Evolutionary conservation across 2,329 filamentous ascomycete species (phyloP).

Genomic region (Orbilia brochopaga): DNA sequence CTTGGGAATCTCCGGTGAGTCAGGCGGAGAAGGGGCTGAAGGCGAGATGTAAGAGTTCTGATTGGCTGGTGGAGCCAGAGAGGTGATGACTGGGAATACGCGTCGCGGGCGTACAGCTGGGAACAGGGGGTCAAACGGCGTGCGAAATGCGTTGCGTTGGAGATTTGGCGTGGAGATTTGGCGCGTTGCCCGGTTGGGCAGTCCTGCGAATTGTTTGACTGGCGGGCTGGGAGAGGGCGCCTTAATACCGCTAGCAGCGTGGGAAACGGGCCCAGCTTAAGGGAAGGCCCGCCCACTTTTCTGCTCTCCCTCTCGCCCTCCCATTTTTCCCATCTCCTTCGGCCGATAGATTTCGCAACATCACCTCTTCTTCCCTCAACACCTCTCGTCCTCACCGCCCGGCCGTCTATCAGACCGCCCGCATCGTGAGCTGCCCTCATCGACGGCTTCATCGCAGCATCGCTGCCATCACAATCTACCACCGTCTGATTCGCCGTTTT

Average conservation of each 20-base stretch:
- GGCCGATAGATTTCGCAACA: slow-evolving; percentile 52
- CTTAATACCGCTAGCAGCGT: too few species aligned
- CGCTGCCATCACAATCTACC: background rate
- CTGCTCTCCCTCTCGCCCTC: slow-evolving; percentile 10
- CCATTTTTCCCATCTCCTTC: slow-evolving; percentile 25
- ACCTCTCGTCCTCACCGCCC: slow-evolving; percentile 19
- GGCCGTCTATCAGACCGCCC: slow-evolving; percentile 22
- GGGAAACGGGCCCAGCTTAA: too few species aligned
- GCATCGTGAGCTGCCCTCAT: too few species aligned
- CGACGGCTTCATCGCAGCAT: slow-evolving; percentile 2
- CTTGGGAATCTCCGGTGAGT: background rate
- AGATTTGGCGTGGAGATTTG: background rate
- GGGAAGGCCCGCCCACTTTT: slow-evolving; percentile 48
- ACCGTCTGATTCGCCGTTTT: background rate
- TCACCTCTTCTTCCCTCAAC: slow-evolving; percentile 47
- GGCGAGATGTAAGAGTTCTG: too few species aligned
- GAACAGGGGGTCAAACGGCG: background rate
- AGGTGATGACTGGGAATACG: slow-evolving; percentile 2
- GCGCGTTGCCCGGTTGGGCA: slow-evolving; percentile 23
- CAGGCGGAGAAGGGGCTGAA: background rate
- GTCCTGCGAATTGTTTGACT: slow-evolving; percentile 34
- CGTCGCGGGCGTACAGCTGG: slow-evolving; percentile 2
- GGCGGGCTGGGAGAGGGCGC: slow-evolving; percentile 12
- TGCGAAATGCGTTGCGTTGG: background rate
- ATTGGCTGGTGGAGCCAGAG: background rate